phyloP scores from a whole-genome alignment of 371 early-diverging fungal genomes.

The Rhizopus microsporus region DNA sequence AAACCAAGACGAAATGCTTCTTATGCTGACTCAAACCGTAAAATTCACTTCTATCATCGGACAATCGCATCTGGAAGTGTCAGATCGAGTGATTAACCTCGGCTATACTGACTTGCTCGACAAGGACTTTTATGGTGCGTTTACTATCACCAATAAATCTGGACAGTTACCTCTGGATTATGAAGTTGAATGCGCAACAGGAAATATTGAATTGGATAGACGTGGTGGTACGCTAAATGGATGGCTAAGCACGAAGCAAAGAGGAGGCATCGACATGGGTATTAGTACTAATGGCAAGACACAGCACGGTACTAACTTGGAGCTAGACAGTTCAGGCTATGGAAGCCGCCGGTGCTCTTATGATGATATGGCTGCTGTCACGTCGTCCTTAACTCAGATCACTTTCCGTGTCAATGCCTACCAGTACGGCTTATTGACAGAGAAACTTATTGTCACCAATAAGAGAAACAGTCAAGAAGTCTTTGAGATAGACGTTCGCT shows the following conservation, averaged over 20 bases:
- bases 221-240: conserved; percentile 62
- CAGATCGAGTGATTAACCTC: conserved; percentile 57
- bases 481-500: conserved; percentile 64
- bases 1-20: conserved; percentile 28
- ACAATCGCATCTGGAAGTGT: conserved; percentile 73
- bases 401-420: conserved; percentile 61
- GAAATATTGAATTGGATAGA: conserved; percentile 62
- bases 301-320: background rate
- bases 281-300: conserved; percentile 4
- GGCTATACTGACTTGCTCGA: conserved; percentile 58
- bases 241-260: conserved; percentile 43
- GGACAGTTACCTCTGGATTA: conserved; percentile 69
- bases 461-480: conserved; percentile 69
- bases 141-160: conserved; percentile 64
- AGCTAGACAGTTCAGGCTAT: background rate
- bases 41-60: conserved; percentile 84
- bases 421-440: conserved; percentile 63
- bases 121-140: conserved; percentile 60
- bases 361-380: conserved; percentile 17
- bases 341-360: conserved; percentile 18
- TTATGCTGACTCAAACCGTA: conserved; percentile 70
- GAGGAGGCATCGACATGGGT: conserved; percentile 14
- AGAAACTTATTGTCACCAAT: conserved; percentile 67
- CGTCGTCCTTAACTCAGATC: conserved; percentile 52
- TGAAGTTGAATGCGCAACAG: conserved; percentile 56